Conservation (phyloP, 768 basidiomycete species). For the Sarcodon sp. region DNA sequence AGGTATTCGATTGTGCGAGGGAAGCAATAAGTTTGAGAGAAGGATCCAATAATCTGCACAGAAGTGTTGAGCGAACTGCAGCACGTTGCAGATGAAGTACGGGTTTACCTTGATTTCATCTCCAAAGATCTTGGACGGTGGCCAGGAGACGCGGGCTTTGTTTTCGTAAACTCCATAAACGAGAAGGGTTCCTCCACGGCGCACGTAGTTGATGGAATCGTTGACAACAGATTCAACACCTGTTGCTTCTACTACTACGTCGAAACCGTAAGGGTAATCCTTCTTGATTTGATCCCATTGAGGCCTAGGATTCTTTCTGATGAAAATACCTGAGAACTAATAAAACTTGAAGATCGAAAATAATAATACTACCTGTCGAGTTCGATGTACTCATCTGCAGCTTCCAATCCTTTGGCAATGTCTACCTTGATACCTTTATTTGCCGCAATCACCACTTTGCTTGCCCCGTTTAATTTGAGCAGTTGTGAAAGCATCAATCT, state of each 20-base stretch:
- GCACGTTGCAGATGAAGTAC: neutral
- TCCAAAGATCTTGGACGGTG: constrained; percentile 68
- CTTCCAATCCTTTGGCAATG: constrained; percentile 66
- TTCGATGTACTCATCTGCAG: constrained; percentile 78
- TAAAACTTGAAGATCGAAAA: neutral
- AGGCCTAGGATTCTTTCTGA: constrained; percentile 39
- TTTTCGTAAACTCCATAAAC: constrained; percentile 88
- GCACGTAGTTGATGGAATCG: constrained; percentile 81
- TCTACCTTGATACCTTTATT: constrained; percentile 90
- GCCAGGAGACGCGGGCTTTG: constrained; percentile 75
- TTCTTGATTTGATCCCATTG: constrained; percentile 77
- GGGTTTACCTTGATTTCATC: constrained; percentile 49
- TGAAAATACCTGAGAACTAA: neutral
- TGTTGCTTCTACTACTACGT: constrained; percentile 50
- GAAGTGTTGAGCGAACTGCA: neutral
- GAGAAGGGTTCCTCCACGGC: constrained; percentile 75
- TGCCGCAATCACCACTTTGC: constrained; percentile 70
- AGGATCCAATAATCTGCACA: constrained; percentile 77
- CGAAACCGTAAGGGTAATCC: constrained; percentile 81
- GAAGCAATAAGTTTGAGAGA: constrained; percentile 85
- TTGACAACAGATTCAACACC: constrained; percentile 84
- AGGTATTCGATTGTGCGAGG: constrained; percentile 84
- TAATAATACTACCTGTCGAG: constrained; percentile 39
- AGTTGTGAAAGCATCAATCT: constrained; percentile 82
- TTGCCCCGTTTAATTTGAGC: constrained; percentile 77